A percentile compares a stretch with the other conserved stretches of the same genome.
These are phyloP conservation scores for Stephanodiscus minutulus DNA, from an alignment of 108 stramenopile genomes.

Conservation along the genomic window DNA sequence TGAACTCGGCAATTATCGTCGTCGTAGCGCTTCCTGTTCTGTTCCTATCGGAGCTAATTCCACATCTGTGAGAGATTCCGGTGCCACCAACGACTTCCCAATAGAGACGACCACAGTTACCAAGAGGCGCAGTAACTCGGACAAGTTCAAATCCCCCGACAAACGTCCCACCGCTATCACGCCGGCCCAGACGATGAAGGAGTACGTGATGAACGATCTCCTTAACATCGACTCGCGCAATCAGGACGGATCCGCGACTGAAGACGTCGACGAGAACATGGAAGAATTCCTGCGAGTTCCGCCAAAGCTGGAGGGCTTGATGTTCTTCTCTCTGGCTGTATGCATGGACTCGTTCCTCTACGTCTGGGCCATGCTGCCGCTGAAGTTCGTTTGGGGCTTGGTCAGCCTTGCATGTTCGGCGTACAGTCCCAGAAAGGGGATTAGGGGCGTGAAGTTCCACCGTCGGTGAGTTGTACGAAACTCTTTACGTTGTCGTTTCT, in stretches of 20 bases:
- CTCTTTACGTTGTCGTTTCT: slow-evolving; percentile 2
- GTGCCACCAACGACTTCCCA: not conserved
- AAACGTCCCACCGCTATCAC: slow-evolving; percentile 8
- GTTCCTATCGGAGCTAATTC: slow-evolving; percentile 2
- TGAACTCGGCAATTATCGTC: slow-evolving; percentile 1
- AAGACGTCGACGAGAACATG: slow-evolving; percentile 86
- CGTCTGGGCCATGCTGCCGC: slow-evolving; percentile 87
- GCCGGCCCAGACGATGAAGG: slow-evolving; percentile 36
- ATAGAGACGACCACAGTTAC: not conserved
- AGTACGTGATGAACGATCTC: slow-evolving; percentile 49
- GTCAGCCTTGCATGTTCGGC: slow-evolving; percentile 45
- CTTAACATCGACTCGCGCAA: slow-evolving; percentile 51
- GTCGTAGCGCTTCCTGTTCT: slow-evolving; percentile 12
- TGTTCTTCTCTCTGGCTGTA: slow-evolving; percentile 89
- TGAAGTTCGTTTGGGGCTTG: slow-evolving; percentile 77
- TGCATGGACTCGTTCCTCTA: slow-evolving; percentile 95
- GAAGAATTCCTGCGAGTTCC: slow-evolving; percentile 96
- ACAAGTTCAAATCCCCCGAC: slow-evolving; percentile 11
- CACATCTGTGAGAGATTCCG: not conserved
- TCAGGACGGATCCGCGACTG: slow-evolving; percentile 52
- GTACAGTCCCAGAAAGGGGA: slow-evolving; percentile 26
- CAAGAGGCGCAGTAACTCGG: not conserved
- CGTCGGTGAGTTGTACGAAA: slow-evolving; percentile 20
- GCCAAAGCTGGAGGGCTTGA: slow-evolving; percentile 79
- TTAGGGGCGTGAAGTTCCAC: slow-evolving; percentile 37